Evolutionary conservation across 148 eudicot genomes (phyloP).

Genomic region (Silene latifolia): DNA sequence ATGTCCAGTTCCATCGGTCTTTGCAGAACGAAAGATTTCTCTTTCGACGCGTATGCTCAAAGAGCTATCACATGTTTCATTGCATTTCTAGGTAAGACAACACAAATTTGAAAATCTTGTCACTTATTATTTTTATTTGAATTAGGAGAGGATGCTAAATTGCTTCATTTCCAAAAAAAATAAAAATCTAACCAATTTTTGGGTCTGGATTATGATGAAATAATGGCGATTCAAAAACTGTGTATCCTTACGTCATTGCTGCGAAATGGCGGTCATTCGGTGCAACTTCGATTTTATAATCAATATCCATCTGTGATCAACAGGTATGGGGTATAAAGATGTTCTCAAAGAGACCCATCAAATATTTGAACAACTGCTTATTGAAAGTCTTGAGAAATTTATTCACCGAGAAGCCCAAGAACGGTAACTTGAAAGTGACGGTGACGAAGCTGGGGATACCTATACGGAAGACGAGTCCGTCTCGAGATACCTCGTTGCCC

Average conservation of each 20-base stretch:
- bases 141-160: not conserved
- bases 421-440: constrained; percentile 74
- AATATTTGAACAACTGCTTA: constrained; percentile 69
- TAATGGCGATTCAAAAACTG: not conserved
- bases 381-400: constrained; percentile 90
- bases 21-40: constrained; percentile 90
- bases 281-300: not conserved
- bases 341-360: constrained; percentile 85
- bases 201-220: not conserved
- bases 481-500: constrained; percentile 54
- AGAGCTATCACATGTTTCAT: constrained; percentile 90
- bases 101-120: not conserved
- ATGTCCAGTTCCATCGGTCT: constrained; percentile 88
- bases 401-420: constrained; percentile 87
- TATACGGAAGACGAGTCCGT: constrained; percentile 56
- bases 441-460: constrained; percentile 50
- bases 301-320: constrained; percentile 15
- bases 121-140: not conserved
- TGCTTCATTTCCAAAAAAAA: not conserved
- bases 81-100: constrained; percentile 78
- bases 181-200: not conserved
- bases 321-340: constrained; percentile 99
- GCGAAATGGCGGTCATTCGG: not conserved
- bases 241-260: not conserved
- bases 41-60: constrained; percentile 91